Evolutionary conservation across 2,329 filamentous ascomycete genomes (phyloP), one percentile per base, ranked within the genome.

Genomic region (Fusarium sp.): DNA sequence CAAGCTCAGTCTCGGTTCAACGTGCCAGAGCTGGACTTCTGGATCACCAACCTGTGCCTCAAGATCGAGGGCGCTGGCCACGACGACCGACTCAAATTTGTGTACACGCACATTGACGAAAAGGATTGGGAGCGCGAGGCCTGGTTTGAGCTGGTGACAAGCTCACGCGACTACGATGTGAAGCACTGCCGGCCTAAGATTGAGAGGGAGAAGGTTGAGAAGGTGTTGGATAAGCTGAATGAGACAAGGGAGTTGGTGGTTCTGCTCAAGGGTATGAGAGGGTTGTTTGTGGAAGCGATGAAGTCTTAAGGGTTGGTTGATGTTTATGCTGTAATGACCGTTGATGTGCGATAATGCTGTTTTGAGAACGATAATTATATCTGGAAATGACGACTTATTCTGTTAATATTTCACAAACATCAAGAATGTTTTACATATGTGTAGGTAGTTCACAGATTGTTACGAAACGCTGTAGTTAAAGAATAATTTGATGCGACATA

Each of bases 11-110:
- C 92, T 54, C 88, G 93, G 33, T 92, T 95, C 79, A 98, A 99
- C 79, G 87, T 92, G 43, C 96, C 96, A 0, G 96, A 99, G 82
- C 85, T 99, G 45, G 92, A 94, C 71, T 98, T 98, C 77, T 99
- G 96, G 96, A 92, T 97, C 77, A 91, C 91, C 55, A 96, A 95
- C 76, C 83, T 99, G 62, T 94, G 95, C 60, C 79, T 98, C 76
- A 85, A 91, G 63, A 96, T 99, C 75, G 95, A 98, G 76, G 95
- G 95, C 3, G 92, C 92, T 0, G 94, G 93, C 2, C 87, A 88
- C 75, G 90, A 92, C 66, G 94, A 97, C 79, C 87, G 92, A 26
- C 83, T 99, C 71, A 95, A 95, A 79, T 97, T 99, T 77, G 87
- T 96, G 4, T 99, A 93, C 76, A 92, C 89, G 28, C 92, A 96